A percentile compares a stretch with the other conserved stretches of the same genome.
Conservation (phyloP, 2,329 filamentous ascomycete species). For the Coniochaeta sp. region DNA sequence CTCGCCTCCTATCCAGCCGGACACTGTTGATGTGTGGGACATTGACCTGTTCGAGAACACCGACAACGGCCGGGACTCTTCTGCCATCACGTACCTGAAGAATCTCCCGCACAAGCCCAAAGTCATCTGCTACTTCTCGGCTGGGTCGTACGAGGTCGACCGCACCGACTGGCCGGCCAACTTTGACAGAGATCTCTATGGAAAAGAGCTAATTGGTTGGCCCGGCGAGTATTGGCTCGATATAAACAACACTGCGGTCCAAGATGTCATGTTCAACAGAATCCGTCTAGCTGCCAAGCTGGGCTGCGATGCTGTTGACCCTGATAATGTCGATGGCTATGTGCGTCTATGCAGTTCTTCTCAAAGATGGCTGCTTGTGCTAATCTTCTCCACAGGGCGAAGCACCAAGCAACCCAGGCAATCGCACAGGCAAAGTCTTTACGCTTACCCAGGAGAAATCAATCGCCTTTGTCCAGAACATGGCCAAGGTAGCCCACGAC, state of each 20-base stretch:
- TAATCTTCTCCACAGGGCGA: not conserved
- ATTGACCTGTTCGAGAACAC: conserved; percentile 50
- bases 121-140: conserved; percentile 70
- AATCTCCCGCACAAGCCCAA: conserved; percentile 36
- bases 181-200: conserved; percentile 40
- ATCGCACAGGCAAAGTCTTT: not conserved
- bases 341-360: not conserved
- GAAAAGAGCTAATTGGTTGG: conserved; percentile 55
- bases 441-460: conserved; percentile 42
- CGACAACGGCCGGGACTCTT: conserved; percentile 21
- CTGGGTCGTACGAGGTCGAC: conserved; percentile 59
- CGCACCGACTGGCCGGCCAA: conserved; percentile 52
- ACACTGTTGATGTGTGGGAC: conserved; percentile 49
- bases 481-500: conserved; percentile 44
- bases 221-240: conserved; percentile 60
- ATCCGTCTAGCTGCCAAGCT: conserved; percentile 52
- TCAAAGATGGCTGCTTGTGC: not conserved
- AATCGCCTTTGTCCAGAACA: conserved; percentile 51
- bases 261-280: conserved; percentile 54
- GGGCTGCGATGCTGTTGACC: conserved; percentile 62
- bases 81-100: conserved; percentile 38
- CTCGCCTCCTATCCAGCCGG: conserved; percentile 21
- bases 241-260: conserved; percentile 47
- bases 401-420: not conserved
- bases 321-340: conserved; percentile 52